Evolutionary conservation across 2,329 filamentous ascomycete genomes (phyloP).

Genomic region (Cyanodermella asteris): DNA sequence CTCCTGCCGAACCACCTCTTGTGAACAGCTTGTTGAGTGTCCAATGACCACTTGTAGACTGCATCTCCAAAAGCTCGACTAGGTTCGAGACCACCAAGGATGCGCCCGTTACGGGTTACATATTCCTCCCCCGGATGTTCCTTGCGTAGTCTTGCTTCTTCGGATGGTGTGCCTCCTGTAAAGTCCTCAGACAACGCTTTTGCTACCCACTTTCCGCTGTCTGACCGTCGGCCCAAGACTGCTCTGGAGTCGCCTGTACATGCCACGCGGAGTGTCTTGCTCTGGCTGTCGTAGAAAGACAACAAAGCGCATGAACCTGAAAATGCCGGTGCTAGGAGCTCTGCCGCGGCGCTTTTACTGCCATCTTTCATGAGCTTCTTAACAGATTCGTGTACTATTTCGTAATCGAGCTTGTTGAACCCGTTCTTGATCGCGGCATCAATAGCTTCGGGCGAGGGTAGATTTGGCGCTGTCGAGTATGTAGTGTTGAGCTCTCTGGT

Average conservation of each 20-base stretch:
- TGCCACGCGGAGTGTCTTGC: constrained; percentile 75
- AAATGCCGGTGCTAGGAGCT: constrained; percentile 74
- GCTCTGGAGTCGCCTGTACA: constrained; percentile 94
- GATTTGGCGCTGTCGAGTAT: constrained; percentile 52
- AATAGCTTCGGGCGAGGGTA: constrained; percentile 58
- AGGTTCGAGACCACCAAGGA: constrained; percentile 79
- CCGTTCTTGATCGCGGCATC: constrained; percentile 82
- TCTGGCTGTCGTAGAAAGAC: constrained; percentile 81
- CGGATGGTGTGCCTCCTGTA: constrained; percentile 71
- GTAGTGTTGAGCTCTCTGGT: constrained; percentile 81
- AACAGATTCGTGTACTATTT: constrained; percentile 85
- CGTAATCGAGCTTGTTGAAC: constrained; percentile 71
- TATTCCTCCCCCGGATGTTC: constrained; percentile 78
- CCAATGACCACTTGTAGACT: constrained; percentile 83
- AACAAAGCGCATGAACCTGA: constrained; percentile 94
- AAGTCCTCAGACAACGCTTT: constrained; percentile 81
- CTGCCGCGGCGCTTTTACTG: constrained; percentile 75
- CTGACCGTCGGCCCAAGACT: constrained; percentile 59
- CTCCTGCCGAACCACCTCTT: constrained; percentile 70
- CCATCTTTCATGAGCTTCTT: constrained; percentile 75
- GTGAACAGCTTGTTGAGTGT: constrained; percentile 65
- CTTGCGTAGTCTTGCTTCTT: constrained; percentile 59
- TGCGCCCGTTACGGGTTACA: constrained; percentile 71
- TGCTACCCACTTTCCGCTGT: constrained; percentile 77
- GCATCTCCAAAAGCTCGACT: constrained; percentile 91